These are phyloP conservation scores for Colletotrichum sp. DNA, from an alignment of 2,329 filamentous ascomycete genomes.

Conservation along the genomic window DNA sequence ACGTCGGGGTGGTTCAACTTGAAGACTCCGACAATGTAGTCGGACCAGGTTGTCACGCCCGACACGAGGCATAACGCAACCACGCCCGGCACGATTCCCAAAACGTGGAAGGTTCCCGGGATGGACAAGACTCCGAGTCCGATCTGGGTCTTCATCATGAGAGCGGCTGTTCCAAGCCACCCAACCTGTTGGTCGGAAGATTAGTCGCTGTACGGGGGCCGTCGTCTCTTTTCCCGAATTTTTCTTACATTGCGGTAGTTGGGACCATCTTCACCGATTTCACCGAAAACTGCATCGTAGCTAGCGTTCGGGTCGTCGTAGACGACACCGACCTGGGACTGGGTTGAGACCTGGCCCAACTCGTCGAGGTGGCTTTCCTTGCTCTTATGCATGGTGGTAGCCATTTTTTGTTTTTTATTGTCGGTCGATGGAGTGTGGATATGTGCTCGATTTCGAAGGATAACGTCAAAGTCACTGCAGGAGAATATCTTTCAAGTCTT, in stretches of 20 bases:
- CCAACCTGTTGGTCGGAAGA: slow-evolving; percentile 33
- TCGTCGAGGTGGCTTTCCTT: slow-evolving; percentile 10
- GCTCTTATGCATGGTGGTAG: neutral
- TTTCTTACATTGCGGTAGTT: slow-evolving; percentile 33
- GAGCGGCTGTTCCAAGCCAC: slow-evolving; percentile 44
- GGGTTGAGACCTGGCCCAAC: neutral
- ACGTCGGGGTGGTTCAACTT: slow-evolving; percentile 54
- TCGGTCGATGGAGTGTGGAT: neutral
- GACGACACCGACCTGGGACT: slow-evolving; percentile 9
- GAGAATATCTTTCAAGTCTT: neutral
- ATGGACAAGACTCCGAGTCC: slow-evolving; percentile 55
- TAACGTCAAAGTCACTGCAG: neutral
- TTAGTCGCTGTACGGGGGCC: neutral
- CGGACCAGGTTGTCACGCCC: slow-evolving; percentile 51
- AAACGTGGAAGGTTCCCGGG: slow-evolving; percentile 45
- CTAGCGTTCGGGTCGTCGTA: neutral
- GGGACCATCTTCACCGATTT: slow-evolving; percentile 31
- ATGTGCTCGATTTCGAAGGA: neutral
- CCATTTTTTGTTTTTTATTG: neutral
- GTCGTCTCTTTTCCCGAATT: neutral
- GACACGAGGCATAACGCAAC: slow-evolving; percentile 44
- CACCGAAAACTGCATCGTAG: slow-evolving; percentile 35
- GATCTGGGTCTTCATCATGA: slow-evolving; percentile 52
- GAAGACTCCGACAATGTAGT: slow-evolving; percentile 54
- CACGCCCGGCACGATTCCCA: slow-evolving; percentile 54